A percentile compares a stretch with the other conserved stretches of the same genome.
Conservation (phyloP, 805 yeast species). For the Ogataea pignaliae region DNA sequence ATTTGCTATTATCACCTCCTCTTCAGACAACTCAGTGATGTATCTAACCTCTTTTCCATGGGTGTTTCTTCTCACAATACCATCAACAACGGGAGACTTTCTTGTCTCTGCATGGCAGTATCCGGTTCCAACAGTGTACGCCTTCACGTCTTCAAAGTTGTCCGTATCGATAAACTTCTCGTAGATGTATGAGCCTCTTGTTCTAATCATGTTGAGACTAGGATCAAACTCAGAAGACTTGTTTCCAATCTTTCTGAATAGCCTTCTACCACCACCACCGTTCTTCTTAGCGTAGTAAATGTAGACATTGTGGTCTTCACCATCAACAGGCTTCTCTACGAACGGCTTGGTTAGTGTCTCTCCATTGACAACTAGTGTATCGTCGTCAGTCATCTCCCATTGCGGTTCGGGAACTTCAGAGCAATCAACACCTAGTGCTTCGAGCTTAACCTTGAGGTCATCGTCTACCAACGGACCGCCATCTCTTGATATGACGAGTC, state of each 20-base stretch:
- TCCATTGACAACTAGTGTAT: constrained; percentile 75
- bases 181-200: constrained; percentile 86
- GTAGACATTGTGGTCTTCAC: constrained; percentile 95
- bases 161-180: constrained; percentile 97
- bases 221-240: constrained; percentile 96
- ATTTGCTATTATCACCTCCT: constrained; percentile 77
- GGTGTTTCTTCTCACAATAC: constrained; percentile 93
- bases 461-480: constrained; percentile 90
- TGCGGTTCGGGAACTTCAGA: constrained; percentile 55
- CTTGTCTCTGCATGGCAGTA: constrained; percentile 98
- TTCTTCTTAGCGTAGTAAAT: constrained; percentile 82
- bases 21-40: constrained; percentile 70
- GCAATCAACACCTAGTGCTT: constrained; percentile 55
- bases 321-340: constrained; percentile 98
- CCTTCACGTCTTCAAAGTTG: constrained; percentile 97
- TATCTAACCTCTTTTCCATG: constrained; percentile 96
- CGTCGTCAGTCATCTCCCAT: constrained; percentile 88
- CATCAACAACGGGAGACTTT: constrained; percentile 99
- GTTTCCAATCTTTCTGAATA: constrained; percentile 94
- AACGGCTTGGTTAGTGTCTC: constrained; percentile 75
- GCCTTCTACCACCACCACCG: constrained; percentile 96
- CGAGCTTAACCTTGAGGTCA: constrained; percentile 56
- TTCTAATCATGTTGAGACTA: constrained; percentile 63
- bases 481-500: constrained; percentile 88
- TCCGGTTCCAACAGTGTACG: constrained; percentile 88